Evolutionary conservation across 2,329 filamentous ascomycete genomes (phyloP).

Genomic region (Claviceps fusiformis): DNA sequence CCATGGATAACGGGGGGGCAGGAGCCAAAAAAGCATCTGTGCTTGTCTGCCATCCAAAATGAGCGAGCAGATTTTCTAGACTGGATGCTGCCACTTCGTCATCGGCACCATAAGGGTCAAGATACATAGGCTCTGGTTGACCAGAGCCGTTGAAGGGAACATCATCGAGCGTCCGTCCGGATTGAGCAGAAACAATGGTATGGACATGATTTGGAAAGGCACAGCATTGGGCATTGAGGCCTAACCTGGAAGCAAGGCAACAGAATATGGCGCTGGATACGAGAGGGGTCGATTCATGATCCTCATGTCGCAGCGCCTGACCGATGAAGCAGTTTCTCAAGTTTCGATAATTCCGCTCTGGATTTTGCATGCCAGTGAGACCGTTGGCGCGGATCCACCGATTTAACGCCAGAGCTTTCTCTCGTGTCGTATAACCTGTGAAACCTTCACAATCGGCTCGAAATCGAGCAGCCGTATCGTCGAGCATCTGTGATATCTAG

Average conservation of each 20-base stretch:
- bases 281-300: conserved; percentile 71
- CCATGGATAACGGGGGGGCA: conserved; percentile 51
- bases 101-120: conserved; percentile 66
- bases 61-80: conserved; percentile 45
- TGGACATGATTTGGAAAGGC: conserved; percentile 79
- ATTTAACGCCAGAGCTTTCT: conserved; percentile 55
- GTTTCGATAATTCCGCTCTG: conserved; percentile 56
- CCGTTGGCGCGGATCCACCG: conserved; percentile 55
- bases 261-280: conserved; percentile 82
- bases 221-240: conserved; percentile 64
- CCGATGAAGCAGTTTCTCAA: conserved; percentile 82
- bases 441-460: conserved; percentile 37
- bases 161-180: conserved; percentile 47
- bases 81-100: conserved; percentile 49
- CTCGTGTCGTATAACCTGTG: conserved; percentile 42
- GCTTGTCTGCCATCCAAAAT: conserved; percentile 29
- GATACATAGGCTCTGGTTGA: conserved; percentile 48
- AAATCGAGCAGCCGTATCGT: conserved; percentile 47
- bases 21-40: conserved; percentile 44
- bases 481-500: conserved; percentile 50
- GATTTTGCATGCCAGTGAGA: conserved; percentile 56
- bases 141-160: conserved; percentile 22
- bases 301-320: conserved; percentile 56
- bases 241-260: conserved; percentile 59
- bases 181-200: conserved; percentile 54